Evolutionary conservation across 148 eudicot genomes (phyloP).

Genomic region (Limonium bicolor): DNA sequence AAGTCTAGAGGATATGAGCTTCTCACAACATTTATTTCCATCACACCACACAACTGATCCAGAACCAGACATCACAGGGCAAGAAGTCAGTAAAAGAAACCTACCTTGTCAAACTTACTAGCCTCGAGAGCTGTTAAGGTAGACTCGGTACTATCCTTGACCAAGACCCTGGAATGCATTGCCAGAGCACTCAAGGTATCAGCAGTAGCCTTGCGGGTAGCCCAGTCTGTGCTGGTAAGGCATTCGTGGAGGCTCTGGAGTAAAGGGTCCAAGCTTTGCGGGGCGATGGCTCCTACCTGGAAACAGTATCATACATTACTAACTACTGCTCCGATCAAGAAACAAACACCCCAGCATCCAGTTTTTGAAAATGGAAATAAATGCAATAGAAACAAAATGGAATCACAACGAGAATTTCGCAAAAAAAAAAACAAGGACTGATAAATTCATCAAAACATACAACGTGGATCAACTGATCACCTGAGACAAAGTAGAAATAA

Average conservation of each 20-base stretch:
- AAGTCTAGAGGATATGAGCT: no score
- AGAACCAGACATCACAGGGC: no score
- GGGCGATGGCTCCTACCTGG: constrained; percentile 82
- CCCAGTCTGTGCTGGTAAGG: constrained; percentile 88
- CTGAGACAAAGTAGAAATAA: constrained; percentile 73
- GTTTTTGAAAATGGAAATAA: no score
- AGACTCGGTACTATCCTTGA: constrained; percentile 43
- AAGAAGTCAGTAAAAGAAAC: no score
- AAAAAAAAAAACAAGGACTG: no score
- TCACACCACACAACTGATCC: no score
- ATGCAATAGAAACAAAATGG: no score
- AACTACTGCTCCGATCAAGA: no score
- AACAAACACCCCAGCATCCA: no score
- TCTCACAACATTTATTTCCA: no score
- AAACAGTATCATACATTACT: no score
- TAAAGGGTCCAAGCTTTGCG: constrained; percentile 62
- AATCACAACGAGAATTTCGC: no score
- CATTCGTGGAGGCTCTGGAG: constrained; percentile 73
- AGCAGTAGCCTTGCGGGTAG: constrained; percentile 95
- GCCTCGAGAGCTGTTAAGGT: constrained; percentile 64
- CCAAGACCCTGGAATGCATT: constrained; percentile 54
- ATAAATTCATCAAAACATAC: not conserved
- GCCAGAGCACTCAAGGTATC: constrained; percentile 70
- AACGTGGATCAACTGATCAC: constrained; percentile 8
- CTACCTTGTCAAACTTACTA: constrained; percentile 94